Percentiles rank a stretch among this genome's conserved stretches.
phyloP scores from a whole-genome alignment of 176 grass and related monocot species.

The Juncus inflexus region DNA sequence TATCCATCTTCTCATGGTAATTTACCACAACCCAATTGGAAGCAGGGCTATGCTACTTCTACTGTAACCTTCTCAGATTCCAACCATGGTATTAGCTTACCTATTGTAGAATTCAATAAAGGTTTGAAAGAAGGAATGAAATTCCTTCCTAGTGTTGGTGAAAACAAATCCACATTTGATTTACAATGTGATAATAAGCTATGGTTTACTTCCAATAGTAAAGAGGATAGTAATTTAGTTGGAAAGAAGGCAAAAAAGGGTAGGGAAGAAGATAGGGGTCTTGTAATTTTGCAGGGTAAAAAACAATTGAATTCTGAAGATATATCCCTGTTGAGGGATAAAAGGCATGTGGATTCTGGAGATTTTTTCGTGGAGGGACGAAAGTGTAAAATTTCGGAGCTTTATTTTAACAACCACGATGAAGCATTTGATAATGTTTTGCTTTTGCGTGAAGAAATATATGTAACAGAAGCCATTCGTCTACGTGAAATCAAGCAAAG shows the following conservation, averaged over 20 bases:
- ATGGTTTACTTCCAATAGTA: too few relatives aligned
- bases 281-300: too few relatives aligned
- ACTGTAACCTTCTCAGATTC: neutral
- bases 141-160: slow-evolving; percentile 25
- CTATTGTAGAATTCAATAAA: slow-evolving; percentile 30
- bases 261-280: too few relatives aligned
- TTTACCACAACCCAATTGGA: neutral
- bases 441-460: slow-evolving; percentile 25
- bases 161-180: slow-evolving; percentile 7
- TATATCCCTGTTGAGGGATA: neutral
- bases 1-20: slow-evolving; percentile 3
- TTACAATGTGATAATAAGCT: neutral
- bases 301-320: too few relatives aligned
- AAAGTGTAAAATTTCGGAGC: slow-evolving; percentile 23
- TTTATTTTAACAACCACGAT: slow-evolving; percentile 15
- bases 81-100: slow-evolving; percentile 4
- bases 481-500: neutral
- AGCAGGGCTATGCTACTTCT: neutral
- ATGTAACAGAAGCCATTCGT: slow-evolving; percentile 6
- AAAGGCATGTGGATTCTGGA: neutral
- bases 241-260: neutral
- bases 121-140: slow-evolving; percentile 33
- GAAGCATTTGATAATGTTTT: slow-evolving; percentile 32
- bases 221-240: neutral
- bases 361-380: slow-evolving; percentile 11